These are phyloP conservation scores for Leccinum broughii DNA, from an alignment of 768 basidiomycete species.

Conservation along the genomic window DNA sequence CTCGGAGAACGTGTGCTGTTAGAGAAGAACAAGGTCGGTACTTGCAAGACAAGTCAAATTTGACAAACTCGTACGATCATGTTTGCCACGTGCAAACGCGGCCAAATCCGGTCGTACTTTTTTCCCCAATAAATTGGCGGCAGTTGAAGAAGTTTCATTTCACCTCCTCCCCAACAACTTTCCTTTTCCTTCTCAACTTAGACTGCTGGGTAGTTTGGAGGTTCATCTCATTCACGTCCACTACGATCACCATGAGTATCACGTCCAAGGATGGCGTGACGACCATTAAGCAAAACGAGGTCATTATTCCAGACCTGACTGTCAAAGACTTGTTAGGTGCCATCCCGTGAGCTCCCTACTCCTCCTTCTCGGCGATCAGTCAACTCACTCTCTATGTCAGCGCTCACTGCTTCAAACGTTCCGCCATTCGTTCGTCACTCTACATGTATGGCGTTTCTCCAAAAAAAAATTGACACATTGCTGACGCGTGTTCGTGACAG, in stretches of 20 bases:
- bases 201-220: constrained; percentile 9
- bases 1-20: background rate
- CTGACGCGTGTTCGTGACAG: constrained; percentile 38
- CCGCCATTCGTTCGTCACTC: constrained; percentile 71
- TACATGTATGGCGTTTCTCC: constrained; percentile 61
- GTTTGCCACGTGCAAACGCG: constrained; percentile 28
- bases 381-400: constrained; percentile 36
- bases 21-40: too few species aligned
- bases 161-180: background rate
- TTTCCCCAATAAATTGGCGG: constrained; percentile 32
- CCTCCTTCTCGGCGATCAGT: constrained; percentile 1
- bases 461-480: background rate
- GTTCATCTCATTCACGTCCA: constrained; percentile 1
- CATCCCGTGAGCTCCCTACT: constrained; percentile 65
- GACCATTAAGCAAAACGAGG: constrained; percentile 55
- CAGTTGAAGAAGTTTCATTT: background rate
- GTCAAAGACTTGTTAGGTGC: constrained; percentile 83
- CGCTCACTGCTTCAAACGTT: constrained; percentile 88
- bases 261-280: constrained; percentile 19
- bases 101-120: constrained; percentile 22
- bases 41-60: too few species aligned
- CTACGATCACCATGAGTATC: constrained; percentile 24
- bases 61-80: background rate
- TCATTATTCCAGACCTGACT: constrained; percentile 77
- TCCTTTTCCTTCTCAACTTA: constrained; percentile 1